These are phyloP conservation scores for Plasmodium gonderi DNA, from an alignment of 169 alveolate species.

Conservation along the genomic window DNA sequence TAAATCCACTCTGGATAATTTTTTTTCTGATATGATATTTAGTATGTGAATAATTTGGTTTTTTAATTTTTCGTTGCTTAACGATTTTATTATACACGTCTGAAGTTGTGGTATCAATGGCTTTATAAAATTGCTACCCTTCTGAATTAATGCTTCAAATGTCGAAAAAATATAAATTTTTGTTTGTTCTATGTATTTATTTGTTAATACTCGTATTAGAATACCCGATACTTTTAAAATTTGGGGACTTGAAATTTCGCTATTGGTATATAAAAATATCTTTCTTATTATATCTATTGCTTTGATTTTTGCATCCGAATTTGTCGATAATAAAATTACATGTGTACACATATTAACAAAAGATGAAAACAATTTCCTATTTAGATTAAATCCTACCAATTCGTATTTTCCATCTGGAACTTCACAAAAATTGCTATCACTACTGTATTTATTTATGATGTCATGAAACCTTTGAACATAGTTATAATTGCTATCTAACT, in stretches of 20 bases:
- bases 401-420: conserved; percentile 65
- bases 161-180: conserved; percentile 53
- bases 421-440: conserved; percentile 22
- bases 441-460: conserved; percentile 56
- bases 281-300: conserved; percentile 53
- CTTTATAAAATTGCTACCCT: conserved; percentile 51
- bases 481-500: not conserved
- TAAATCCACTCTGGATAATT: conserved; percentile 67
- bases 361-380: conserved; percentile 26
- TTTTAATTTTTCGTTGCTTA: conserved; percentile 67
- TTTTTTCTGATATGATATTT: conserved; percentile 70
- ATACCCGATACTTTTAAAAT: conserved; percentile 68
- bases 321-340: conserved; percentile 50
- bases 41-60: conserved; percentile 70
- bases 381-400: conserved; percentile 71
- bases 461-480: conserved; percentile 12
- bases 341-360: conserved; percentile 42
- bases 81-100: conserved; percentile 72
- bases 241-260: conserved; percentile 9
- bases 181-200: conserved; percentile 72
- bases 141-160: conserved; percentile 65
- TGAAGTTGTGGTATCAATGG: conserved; percentile 74
- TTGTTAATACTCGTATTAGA: conserved; percentile 65
- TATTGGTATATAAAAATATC: conserved; percentile 55
- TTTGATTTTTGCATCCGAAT: conserved; percentile 55